These are phyloP conservation scores for Miscanthus lutarioriparius DNA, from an alignment of 176 grass and related monocot genomes.

Conservation along the genomic window DNA sequence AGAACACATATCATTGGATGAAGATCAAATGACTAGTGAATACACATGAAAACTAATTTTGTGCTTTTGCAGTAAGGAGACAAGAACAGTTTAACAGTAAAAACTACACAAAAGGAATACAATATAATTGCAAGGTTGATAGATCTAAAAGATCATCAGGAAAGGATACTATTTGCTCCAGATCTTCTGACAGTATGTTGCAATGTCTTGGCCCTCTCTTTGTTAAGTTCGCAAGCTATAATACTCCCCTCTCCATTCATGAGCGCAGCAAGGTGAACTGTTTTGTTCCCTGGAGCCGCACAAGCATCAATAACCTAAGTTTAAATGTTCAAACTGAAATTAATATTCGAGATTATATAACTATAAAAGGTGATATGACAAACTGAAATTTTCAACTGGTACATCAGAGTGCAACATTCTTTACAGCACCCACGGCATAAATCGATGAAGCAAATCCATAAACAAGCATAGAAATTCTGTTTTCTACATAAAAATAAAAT, in stretches of 20 bases:
- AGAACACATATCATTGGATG: neutral
- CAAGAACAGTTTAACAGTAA: neutral
- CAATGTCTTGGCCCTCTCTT: constrained; percentile 73
- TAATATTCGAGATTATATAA: constrained; percentile 25
- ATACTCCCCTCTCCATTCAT: constrained; percentile 90
- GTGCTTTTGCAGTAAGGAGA: neutral
- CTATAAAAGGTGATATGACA: neutral
- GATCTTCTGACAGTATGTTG: constrained; percentile 79
- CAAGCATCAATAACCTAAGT: constrained; percentile 99
- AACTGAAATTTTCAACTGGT: neutral
- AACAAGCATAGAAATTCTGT: neutral
- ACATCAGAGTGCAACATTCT: neutral
- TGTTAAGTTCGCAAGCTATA: constrained; percentile 84
- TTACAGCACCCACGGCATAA: neutral
- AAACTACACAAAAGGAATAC: neutral
- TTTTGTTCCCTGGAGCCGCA: constrained; percentile 99
- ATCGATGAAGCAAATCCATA: neutral
- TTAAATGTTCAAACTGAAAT: constrained; percentile 43
- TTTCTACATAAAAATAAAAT: neutral
- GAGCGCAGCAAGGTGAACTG: constrained; percentile 78
- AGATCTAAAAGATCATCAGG: constrained; percentile 14
- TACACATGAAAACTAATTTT: neutral
- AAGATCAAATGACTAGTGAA: constrained; percentile 14
- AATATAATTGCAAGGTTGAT: neutral
- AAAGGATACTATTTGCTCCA: constrained; percentile 91